Evolutionary conservation across 257 asterid genomes (phyloP).

Genomic region (Ligustrum vulgare): DNA sequence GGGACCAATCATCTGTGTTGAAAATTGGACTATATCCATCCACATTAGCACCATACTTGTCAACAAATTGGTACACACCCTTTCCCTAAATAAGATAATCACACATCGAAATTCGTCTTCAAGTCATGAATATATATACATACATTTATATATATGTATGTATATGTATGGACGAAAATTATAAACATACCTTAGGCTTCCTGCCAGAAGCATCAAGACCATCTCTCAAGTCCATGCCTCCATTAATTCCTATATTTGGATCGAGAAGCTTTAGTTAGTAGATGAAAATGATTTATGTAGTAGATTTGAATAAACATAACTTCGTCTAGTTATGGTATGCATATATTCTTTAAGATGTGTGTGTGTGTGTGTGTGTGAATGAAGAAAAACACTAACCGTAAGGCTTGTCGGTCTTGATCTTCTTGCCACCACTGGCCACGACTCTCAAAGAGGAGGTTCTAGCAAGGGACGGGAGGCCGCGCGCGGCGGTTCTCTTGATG

Average conservation of each 20-base stretch:
- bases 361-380: too few species aligned
- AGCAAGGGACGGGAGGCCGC: conserved; percentile 69
- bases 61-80: conserved; percentile 94
- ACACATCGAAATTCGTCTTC: background rate
- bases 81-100: conserved; percentile 60
- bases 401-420: conserved; percentile 84
- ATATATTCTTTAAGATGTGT: too few species aligned
- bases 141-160: too few species aligned
- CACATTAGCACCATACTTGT: conserved; percentile 95
- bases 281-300: too few species aligned
- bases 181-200: conserved; percentile 52
- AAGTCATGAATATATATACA: too few species aligned
- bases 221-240: conserved; percentile 69
- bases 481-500: conserved; percentile 46
- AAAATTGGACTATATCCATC: conserved; percentile 98
- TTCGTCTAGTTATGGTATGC: too few species aligned
- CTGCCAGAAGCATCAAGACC: conserved; percentile 91
- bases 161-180: background rate
- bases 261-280: background rate
- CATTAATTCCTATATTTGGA: conserved; percentile 42
- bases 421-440: conserved; percentile 63
- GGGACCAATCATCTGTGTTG: conserved; percentile 69
- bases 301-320: too few species aligned
- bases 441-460: conserved; percentile 53
- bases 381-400: conserved; percentile 42